Base-by-base conservation (phyloP, 2,329 filamentous ascomycete genomes). In the Aspergillus melleus region DNA sequence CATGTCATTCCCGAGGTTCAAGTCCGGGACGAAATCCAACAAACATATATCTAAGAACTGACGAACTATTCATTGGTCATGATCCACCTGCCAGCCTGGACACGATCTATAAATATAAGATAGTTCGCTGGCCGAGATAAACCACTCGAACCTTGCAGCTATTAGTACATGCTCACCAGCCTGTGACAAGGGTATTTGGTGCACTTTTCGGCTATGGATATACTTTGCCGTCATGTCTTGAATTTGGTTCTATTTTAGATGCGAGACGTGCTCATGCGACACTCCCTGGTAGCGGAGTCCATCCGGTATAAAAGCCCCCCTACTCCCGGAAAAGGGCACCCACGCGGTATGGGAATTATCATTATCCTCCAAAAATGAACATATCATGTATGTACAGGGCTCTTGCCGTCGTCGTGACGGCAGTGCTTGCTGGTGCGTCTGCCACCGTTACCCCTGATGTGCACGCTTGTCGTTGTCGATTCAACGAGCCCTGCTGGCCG, bases 401-500 rank as follows among this genome's bases (percentile, higher is more conserved):
- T 42, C 14, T 42, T n/a, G 36, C 36, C 16, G 0, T 42, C 36
- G 12, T n/a, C 4, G 14, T 42, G 36, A n/a, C 36, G 5, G 14
- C 16, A 8, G 8, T 42, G 5, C 36, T 42, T n/a, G 1, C 14
- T n/a, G 6, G 14, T n/a, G 9, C 36, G 14, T n/a, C 36, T 6
- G 36, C 36, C 6, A 42, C 36, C 16, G 16, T 3, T n/a, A 42
- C 16, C 2, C 16, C 36, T 42, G 36, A 42, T 42, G 16, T n/a
- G 16, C 36, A 2, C 36, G 16, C 5, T n/a, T 69, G 67, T 55
- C 65, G 67, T 24, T 72, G 69, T 49, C 58, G 61, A 26, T 65
- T 66, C 14, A 46, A 61, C 29, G 67, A 76, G 51, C 55, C 36
- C 12, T 79, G 76, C 62, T 79, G 76, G 75, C 77, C 77, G 1